Evolutionary conservation across 2,329 filamentous ascomycete species (phyloP).

Genomic region (Herpotrichia juniperi): DNA sequence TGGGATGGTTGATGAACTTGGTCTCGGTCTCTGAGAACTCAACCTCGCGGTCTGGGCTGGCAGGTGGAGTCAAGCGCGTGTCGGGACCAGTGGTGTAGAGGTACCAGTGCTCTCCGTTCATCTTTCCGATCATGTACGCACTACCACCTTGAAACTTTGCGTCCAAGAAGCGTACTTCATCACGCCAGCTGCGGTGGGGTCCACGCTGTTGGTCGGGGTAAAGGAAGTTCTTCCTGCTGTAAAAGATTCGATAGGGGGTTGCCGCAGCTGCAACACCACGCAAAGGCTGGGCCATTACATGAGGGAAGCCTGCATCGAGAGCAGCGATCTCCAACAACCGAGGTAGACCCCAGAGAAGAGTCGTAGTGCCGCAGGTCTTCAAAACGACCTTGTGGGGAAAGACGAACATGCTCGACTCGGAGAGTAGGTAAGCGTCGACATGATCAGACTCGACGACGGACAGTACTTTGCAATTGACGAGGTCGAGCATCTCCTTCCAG

Average conservation of each 20-base stretch:
- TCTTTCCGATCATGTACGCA: slow-evolving; percentile 99
- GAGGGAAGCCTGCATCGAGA: slow-evolving; percentile 85
- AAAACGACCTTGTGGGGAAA: slow-evolving; percentile 99
- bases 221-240: slow-evolving; percentile 98
- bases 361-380: slow-evolving; percentile 98
- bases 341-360: slow-evolving; percentile 84
- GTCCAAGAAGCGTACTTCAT: slow-evolving; percentile 92
- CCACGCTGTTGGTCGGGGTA: slow-evolving; percentile 94
- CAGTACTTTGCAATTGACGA: slow-evolving; percentile 98
- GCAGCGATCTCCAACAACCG: slow-evolving; percentile 93
- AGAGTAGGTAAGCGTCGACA: slow-evolving; percentile 94
- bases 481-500: slow-evolving; percentile 96
- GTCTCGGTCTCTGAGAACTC: slow-evolving; percentile 59
- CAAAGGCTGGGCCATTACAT: slow-evolving; percentile 70
- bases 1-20: slow-evolving; percentile 63
- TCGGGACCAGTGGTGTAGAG: slow-evolving; percentile 92
- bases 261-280: slow-evolving; percentile 76
- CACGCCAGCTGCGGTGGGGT: slow-evolving; percentile 95
- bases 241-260: slow-evolving; percentile 94
- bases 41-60: slow-evolving; percentile 67
- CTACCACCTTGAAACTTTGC: slow-evolving; percentile 90
- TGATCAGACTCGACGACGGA: slow-evolving; percentile 92
- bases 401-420: slow-evolving; percentile 99
- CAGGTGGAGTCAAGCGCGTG: slow-evolving; percentile 78
- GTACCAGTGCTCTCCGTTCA: slow-evolving; percentile 99